These are phyloP conservation scores for Arthroderma uncinatum DNA, from an alignment of 2,329 filamentous ascomycete species.

Conservation along the genomic window DNA sequence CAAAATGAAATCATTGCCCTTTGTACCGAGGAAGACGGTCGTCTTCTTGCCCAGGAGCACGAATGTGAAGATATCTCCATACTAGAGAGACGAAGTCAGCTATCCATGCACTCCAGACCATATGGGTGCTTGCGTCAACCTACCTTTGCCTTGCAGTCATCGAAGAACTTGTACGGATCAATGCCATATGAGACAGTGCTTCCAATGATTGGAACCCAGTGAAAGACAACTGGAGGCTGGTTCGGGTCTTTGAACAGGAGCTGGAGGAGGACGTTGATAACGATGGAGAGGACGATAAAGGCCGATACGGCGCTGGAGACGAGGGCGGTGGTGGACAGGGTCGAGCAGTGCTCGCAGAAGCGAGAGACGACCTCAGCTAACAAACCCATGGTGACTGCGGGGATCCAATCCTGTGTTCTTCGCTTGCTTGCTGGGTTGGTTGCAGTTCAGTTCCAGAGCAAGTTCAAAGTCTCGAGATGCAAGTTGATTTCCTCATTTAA, in stretches of 20 bases:
- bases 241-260: slow-evolving; percentile 70
- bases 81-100: slow-evolving; percentile 38
- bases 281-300: slow-evolving; percentile 47
- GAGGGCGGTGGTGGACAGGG: slow-evolving; percentile 38
- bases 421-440: no score
- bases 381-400: slow-evolving; percentile 37
- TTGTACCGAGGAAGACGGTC: slow-evolving; percentile 69
- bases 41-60: slow-evolving; percentile 79
- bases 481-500: not conserved
- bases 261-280: slow-evolving; percentile 71
- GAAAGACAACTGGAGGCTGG: slow-evolving; percentile 59
- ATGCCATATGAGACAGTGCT: slow-evolving; percentile 93
- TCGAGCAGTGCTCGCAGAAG: slow-evolving; percentile 37
- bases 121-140: no score
- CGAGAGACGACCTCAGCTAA: slow-evolving; percentile 38
- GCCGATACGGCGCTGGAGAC: slow-evolving; percentile 35
- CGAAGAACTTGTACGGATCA: slow-evolving; percentile 58
- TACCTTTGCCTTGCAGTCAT: slow-evolving; percentile 61
- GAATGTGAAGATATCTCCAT: slow-evolving; percentile 85
- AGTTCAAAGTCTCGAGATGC: not conserved
- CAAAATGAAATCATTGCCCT: slow-evolving; percentile 81
- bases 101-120: not conserved
- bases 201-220: slow-evolving; percentile 62
- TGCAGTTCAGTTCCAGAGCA: not conserved
- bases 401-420: slow-evolving; percentile 7